Evolutionary conservation across 139 green algal species (phyloP).

Genomic region (Pedinophyceae sp.): DNA sequence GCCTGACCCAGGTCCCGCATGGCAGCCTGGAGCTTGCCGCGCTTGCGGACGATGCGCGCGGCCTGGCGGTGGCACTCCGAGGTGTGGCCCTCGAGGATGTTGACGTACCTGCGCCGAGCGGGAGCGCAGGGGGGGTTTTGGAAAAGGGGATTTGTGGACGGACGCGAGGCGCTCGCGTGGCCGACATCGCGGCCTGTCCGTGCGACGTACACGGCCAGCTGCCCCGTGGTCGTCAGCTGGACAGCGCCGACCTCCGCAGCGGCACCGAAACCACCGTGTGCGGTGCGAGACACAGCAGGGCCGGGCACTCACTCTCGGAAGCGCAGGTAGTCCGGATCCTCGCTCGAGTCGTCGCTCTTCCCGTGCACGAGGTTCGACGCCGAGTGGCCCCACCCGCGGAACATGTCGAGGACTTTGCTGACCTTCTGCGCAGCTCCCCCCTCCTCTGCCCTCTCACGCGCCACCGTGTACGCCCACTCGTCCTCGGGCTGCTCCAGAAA

Average conservation of each 20-base stretch:
- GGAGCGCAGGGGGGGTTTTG: no score
- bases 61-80: conserved; percentile 59
- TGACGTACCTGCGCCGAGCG: conserved; percentile 63
- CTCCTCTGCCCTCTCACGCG: conserved; percentile 10
- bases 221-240: neutral
- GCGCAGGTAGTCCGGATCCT: conserved; percentile 62
- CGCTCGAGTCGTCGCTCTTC: conserved; percentile 36
- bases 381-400: conserved; percentile 30
- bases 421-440: conserved; percentile 17
- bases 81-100: conserved; percentile 64
- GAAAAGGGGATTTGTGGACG: no score
- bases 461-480: conserved; percentile 56
- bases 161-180: no score
- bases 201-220: conserved; percentile 12
- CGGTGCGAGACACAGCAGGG: no score
- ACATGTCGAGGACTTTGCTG: conserved; percentile 25
- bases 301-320: neutral
- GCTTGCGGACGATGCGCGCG: conserved; percentile 46
- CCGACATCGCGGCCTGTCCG: no score
- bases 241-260: neutral
- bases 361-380: conserved; percentile 32
- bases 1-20: conserved; percentile 20
- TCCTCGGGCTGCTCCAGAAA: conserved; percentile 15
- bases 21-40: conserved; percentile 33
- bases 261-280: conserved; percentile 23